These are phyloP conservation scores for Mortierella sp. DNA, from an alignment of 371 early-diverging fungal genomes.

Conservation along the genomic window DNA sequence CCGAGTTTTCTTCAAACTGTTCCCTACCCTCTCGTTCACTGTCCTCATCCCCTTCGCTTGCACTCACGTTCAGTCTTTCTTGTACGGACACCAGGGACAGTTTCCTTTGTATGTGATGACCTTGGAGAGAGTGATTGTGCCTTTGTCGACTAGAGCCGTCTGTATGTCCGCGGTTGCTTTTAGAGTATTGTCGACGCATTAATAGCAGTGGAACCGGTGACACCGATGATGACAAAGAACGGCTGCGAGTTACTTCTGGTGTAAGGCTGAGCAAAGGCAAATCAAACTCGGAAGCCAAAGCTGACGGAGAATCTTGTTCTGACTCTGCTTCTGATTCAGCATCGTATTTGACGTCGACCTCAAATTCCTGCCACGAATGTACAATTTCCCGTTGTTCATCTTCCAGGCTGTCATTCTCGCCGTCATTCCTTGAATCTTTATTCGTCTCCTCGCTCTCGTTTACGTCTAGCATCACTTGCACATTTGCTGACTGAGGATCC, in stretches of 20 bases:
- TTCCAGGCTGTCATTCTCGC: not conserved
- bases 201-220: not conserved
- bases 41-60: not conserved
- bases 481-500: not conserved
- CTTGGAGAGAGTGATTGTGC: not conserved
- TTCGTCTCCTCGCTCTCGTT: not conserved
- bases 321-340: conserved; percentile 2
- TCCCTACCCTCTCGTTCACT: not conserved
- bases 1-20: not conserved
- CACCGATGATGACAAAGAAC: not conserved
- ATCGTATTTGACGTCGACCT: not conserved
- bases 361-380: not conserved
- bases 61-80: not conserved
- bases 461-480: not conserved
- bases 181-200: not conserved
- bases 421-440: not conserved
- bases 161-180: not conserved
- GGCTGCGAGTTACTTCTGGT: not conserved
- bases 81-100: not conserved
- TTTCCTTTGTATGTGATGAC: not conserved
- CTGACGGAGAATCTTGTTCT: not conserved
- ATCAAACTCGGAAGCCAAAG: not conserved
- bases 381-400: not conserved
- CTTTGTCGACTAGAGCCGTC: not conserved
- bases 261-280: not conserved